Evolutionary conservation across 2,329 filamentous ascomycete genomes (phyloP).

Genomic region (Tolypocladium guangdongense): DNA sequence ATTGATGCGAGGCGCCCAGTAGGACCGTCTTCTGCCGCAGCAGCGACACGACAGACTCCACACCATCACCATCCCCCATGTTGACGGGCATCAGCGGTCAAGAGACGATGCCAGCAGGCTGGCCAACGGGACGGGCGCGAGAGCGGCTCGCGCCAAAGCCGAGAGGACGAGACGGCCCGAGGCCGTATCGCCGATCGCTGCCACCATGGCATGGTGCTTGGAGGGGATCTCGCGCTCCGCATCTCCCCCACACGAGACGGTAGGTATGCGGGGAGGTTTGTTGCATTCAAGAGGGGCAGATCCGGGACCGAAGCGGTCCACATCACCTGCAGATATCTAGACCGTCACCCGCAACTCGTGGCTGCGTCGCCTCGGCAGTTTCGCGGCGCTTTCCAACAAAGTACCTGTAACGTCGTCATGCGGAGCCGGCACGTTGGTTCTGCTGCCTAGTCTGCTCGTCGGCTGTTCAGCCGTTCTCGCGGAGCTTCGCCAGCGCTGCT

Average conservation of each 20-base stretch:
- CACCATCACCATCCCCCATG: not conserved
- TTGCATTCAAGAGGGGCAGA: not conserved
- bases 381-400: not conserved
- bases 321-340: too few species aligned
- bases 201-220: too few species aligned
- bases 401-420: not conserved
- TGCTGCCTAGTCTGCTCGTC: not conserved
- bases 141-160: not conserved
- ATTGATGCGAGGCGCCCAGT: not conserved
- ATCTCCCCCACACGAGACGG: not conserved
- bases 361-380: not conserved
- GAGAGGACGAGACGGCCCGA: not conserved
- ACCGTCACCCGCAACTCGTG: too few species aligned
- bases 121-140: not conserved
- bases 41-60: not conserved
- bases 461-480: slow-evolving; percentile 24
- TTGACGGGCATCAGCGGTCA: not conserved
- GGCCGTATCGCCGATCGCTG: not conserved
- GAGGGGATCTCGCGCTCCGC: not conserved
- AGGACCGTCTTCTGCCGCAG: not conserved
- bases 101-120: not conserved
- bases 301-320: not conserved
- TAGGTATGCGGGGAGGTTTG: not conserved
- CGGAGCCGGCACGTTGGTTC: not conserved
- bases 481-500: slow-evolving; percentile 48